These are phyloP conservation scores for Ophiocordyceps polyrhachis-furcata DNA, from an alignment of 2,329 filamentous ascomycete genomes.

Conservation along the genomic window DNA sequence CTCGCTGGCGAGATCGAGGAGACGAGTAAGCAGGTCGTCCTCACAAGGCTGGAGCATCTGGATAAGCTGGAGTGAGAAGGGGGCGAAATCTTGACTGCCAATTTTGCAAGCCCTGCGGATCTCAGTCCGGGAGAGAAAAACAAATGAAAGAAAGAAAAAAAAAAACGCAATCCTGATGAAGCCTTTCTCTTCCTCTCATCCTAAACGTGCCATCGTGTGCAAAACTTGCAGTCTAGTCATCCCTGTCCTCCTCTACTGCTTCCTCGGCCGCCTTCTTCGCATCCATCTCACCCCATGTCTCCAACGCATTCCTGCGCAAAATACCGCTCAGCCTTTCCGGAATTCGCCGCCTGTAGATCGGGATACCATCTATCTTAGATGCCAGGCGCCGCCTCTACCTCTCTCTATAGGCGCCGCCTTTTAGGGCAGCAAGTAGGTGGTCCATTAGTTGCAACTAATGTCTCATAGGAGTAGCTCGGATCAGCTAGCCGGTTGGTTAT, in stretches of 20 bases:
- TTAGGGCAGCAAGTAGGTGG: too few species aligned
- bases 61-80: slow-evolving; percentile 60
- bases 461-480: too few species aligned
- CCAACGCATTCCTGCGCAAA: slow-evolving; percentile 8
- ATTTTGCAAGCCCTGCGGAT: neutral
- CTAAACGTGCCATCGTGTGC: neutral
- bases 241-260: neutral
- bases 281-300: slow-evolving; percentile 8
- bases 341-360: too few species aligned
- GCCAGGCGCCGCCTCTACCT: too few species aligned
- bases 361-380: too few species aligned
- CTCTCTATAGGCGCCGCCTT: too few species aligned
- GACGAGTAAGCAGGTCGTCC: slow-evolving; percentile 93
- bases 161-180: neutral
- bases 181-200: neutral
- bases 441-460: too few species aligned
- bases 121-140: neutral
- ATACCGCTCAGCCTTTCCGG: too few species aligned
- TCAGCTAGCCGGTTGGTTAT: too few species aligned
- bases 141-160: too few species aligned
- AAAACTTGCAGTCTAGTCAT: neutral
- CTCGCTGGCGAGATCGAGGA: slow-evolving; percentile 96
- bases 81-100: too few species aligned
- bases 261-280: neutral
- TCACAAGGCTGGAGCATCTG: slow-evolving; percentile 84